phyloP scores from a whole-genome alignment of 148 eudicot genomes.

The Vaccinium vitisidaea region DNA sequence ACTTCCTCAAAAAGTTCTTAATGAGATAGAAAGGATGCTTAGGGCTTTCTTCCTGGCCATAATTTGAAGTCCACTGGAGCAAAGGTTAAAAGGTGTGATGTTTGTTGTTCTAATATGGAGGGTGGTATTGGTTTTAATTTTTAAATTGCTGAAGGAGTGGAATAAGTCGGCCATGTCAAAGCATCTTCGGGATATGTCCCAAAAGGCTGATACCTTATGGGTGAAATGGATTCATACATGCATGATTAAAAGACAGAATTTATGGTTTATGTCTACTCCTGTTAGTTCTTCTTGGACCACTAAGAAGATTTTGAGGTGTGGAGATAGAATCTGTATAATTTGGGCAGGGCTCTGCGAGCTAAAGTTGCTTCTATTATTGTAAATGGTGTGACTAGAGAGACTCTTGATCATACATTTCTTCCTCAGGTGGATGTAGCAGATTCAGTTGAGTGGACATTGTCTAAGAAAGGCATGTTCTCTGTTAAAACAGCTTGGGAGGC shows the following conservation, averaged over 20 bases:
- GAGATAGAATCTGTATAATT: not conserved
- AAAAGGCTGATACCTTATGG: not conserved
- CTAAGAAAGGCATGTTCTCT: not conserved
- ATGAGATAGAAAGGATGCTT: too few relatives aligned
- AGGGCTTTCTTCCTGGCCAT: too few relatives aligned
- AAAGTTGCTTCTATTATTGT: not conserved
- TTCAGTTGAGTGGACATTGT: not conserved
- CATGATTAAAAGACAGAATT: not conserved
- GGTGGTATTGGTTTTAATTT: not conserved
- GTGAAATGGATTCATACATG: not conserved
- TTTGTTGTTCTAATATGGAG: not conserved
- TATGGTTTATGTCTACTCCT: not conserved
- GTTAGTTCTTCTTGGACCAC: not conserved
- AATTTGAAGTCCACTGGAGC: not conserved
- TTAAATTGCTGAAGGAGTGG: not conserved
- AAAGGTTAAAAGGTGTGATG: not conserved
- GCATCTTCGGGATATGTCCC: not conserved
- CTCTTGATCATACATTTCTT: not conserved
- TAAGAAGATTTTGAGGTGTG: not conserved
- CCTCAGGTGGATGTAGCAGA: not conserved
- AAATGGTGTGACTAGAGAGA: not conserved
- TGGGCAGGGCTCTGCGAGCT: not conserved
- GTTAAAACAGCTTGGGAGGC: not conserved
- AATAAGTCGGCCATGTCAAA: not conserved
- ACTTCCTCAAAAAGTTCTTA: too few relatives aligned